Evolutionary conservation across 78 protist species (phyloP).

Genomic region (Cavenderia fasciculata): DNA sequence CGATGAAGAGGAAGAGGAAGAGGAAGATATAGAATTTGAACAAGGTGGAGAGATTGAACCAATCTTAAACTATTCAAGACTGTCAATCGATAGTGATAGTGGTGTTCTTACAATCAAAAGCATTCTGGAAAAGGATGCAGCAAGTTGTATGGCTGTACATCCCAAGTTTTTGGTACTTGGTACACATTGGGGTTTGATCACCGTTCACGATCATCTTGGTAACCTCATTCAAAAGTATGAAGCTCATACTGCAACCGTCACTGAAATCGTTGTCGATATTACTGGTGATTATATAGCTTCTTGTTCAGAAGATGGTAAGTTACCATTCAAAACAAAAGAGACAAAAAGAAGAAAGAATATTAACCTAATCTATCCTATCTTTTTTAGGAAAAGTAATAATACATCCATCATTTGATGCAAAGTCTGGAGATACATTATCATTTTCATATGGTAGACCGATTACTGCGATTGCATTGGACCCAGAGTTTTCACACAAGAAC

Average conservation of each 20-base stretch:
- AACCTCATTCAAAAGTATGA: slow-evolving; percentile 74
- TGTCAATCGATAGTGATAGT: too few relatives aligned
- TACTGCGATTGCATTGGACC: slow-evolving; percentile 89
- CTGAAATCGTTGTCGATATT: slow-evolving; percentile 82
- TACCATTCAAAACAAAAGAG: background rate
- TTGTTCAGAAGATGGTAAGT: slow-evolving; percentile 92
- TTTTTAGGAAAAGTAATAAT: slow-evolving; percentile 67
- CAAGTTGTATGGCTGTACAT: slow-evolving; percentile 80
- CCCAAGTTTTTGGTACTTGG: slow-evolving; percentile 84
- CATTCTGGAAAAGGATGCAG: slow-evolving; percentile 70
- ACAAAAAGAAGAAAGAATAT: too few relatives aligned
- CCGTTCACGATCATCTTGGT: slow-evolving; percentile 88
- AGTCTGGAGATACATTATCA: slow-evolving; percentile 14
- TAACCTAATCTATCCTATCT: too few relatives aligned
- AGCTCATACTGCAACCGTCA: slow-evolving; percentile 83
- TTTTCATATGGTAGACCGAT: slow-evolving; percentile 75
- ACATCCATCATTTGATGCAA: slow-evolving; percentile 56
- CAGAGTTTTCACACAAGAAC: slow-evolving; percentile 78
- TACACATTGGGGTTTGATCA: slow-evolving; percentile 88
- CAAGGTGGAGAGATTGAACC: slow-evolving; percentile 85
- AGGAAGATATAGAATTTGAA: background rate
- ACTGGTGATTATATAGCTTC: slow-evolving; percentile 92
- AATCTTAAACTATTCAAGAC: slow-evolving; percentile 85
- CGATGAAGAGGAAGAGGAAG: background rate
- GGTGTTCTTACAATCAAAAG: slow-evolving; percentile 74